Evolutionary conservation across 257 asterid genomes (phyloP), one percentile per base, ranked within the genome.

Genomic region (Handroanthus guayacan): DNA sequence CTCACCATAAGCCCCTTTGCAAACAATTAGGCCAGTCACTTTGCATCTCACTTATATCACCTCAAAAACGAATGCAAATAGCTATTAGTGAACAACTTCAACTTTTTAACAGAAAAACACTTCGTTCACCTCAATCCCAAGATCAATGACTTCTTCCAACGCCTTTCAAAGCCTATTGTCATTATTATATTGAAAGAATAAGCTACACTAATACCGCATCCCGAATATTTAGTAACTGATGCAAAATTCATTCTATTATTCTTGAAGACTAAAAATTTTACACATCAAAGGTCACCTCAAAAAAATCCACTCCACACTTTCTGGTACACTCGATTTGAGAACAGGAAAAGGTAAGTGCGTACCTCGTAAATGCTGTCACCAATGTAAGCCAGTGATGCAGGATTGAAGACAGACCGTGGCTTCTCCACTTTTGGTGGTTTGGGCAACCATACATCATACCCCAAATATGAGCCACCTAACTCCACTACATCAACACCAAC

Each of bases 291-390:
- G 60, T 61, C 76, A 25, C 39, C 60, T 36, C 44, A 54, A 10
- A 52, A 77, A 66, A 5, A 54, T 50, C 64, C 18, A 20, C 16
- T 5, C 3, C 5, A 37, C 31, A 25, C 3, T 14, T 74, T 56
- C 44, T 8, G 38, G 43, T 5, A 47, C 10, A 76, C 52, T 62
- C 44, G 52, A 41, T 69, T 20, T 39, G 34, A 50, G 47, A 65
- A 69, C 11, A 63, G 20, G 18, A 11, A 13, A 65, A 44, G 41
- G 37, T 13, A 17, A 13, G 47, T 14, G 50, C 74, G 18, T 17
- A 91, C 98, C 98, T 92, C 99, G 9, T 88, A 92, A 73, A 95
- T 91, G 87, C 99, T 82, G 83, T 95, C 98, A 60, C 97, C 99
- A 64, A 95, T 79, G 66, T 92, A 95, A 79, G 99, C 99, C 66